Evolutionary conservation across 2,329 filamentous ascomycete genomes (phyloP).

Genomic region (Penicillium concentricum): DNA sequence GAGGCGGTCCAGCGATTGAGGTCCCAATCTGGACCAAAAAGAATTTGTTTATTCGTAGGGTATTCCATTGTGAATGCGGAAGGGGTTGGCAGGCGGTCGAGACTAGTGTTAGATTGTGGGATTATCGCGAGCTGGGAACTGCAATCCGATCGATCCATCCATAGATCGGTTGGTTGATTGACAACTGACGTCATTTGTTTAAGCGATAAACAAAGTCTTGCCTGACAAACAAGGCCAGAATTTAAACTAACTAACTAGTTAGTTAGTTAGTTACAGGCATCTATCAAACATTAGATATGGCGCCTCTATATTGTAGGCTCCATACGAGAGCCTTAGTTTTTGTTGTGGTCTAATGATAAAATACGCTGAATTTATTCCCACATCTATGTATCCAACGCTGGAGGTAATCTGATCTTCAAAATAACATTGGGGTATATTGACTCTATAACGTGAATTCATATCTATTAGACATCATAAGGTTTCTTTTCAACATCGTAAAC

Average conservation of each 20-base stretch:
- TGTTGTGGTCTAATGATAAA: too few species aligned
- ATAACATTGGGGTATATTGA: slow-evolving; percentile 1
- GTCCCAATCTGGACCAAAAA: slow-evolving; percentile 13
- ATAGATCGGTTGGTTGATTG: background rate
- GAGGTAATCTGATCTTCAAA: background rate
- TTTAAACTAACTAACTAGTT: background rate
- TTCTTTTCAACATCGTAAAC: slow-evolving; percentile 10
- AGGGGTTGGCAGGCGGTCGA: background rate
- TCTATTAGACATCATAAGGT: slow-evolving; percentile 5
- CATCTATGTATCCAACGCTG: background rate
- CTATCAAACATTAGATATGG: too few species aligned
- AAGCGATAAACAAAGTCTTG: background rate
- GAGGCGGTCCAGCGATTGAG: slow-evolving; percentile 62
- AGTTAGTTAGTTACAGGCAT: background rate
- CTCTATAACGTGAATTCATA: background rate
- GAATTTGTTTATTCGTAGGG: background rate
- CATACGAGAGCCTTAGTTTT: too few species aligned
- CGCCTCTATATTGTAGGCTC: too few species aligned
- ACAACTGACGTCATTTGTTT: background rate
- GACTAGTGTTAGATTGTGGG: background rate
- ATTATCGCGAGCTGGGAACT: background rate
- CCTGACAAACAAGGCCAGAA: background rate
- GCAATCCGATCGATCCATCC: background rate
- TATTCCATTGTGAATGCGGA: background rate
- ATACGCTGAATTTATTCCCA: too few species aligned